These are phyloP conservation scores for Vachellia collinsii DNA, from an alignment of 306 rosid genomes.

Conservation along the genomic window DNA sequence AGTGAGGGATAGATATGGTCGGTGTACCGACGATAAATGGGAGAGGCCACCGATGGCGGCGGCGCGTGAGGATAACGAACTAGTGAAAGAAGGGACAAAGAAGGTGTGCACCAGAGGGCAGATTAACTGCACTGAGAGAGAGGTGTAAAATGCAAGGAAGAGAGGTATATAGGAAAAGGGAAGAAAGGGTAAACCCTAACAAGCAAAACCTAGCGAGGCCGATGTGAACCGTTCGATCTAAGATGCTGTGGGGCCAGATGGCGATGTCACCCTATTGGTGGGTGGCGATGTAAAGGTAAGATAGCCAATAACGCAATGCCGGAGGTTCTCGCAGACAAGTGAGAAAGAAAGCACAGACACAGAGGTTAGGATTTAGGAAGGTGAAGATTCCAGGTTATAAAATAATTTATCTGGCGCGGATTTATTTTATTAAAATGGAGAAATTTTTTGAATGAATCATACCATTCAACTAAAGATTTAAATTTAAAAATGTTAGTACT, in stretches of 20 bases:
- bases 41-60: constrained; percentile 46
- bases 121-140: constrained; percentile 39
- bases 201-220: not conserved
- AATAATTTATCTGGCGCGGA: not conserved
- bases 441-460: not conserved
- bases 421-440: not conserved
- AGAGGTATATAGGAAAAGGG: constrained; percentile 14
- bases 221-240: constrained; percentile 33
- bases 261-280: constrained; percentile 2
- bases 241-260: constrained; percentile 34
- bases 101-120: constrained; percentile 33
- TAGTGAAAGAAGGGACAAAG: not conserved
- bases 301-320: not conserved
- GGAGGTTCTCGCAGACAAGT: not conserved
- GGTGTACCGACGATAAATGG: constrained; percentile 50
- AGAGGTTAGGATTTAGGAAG: not conserved
- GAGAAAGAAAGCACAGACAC: not conserved
- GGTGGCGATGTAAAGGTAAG: not conserved
- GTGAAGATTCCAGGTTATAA: not conserved
- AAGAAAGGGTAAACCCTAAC: constrained; percentile 44
- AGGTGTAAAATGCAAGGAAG: not conserved
- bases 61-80: constrained; percentile 28
- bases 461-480: not conserved
- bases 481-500: not conserved
- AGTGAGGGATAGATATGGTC: constrained; percentile 42